phyloP scores from a whole-genome alignment of 768 basidiomycete genomes.

The Termitomyces eurrhizus region DNA sequence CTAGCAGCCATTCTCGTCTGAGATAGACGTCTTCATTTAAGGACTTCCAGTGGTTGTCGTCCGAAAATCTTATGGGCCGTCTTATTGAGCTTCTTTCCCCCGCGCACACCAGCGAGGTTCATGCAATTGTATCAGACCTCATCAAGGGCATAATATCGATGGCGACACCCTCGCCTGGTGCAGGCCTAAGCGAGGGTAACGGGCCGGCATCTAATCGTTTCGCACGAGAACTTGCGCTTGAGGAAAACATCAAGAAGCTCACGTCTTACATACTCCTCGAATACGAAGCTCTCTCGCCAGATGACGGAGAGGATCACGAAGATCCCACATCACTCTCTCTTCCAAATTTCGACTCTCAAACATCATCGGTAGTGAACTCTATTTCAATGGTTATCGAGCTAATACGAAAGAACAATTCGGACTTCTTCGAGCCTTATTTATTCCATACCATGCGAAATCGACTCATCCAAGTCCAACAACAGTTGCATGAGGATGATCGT shows the following conservation, averaged over 20 bases:
- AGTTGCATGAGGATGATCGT: conserved; percentile 59
- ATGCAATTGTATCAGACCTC: conserved; percentile 84
- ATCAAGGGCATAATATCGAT: conserved; percentile 94
- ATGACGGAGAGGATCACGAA: conserved; percentile 19
- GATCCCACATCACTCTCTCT: conserved; percentile 17
- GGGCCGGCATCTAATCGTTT: conserved; percentile 82
- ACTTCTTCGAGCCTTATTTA: conserved; percentile 96
- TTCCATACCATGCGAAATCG: conserved; percentile 93
- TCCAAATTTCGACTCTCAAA: conserved; percentile 47
- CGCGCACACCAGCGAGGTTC: conserved; percentile 65
- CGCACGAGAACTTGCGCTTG: conserved; percentile 80
- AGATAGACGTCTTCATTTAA: conserved; percentile 10
- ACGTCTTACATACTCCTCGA: conserved; percentile 75
- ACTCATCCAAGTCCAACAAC: conserved; percentile 83
- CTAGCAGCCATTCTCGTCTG: conserved; percentile 20
- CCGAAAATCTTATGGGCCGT: conserved; percentile 75
- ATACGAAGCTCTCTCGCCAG: conserved; percentile 32
- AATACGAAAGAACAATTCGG: conserved; percentile 96
- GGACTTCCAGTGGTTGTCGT: conserved; percentile 74
- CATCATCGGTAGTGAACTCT: conserved; percentile 82
- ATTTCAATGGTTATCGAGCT: conserved; percentile 90
- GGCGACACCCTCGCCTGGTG: conserved; percentile 82
- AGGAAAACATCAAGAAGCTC: conserved; percentile 66
- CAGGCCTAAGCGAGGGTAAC: conserved; percentile 67
- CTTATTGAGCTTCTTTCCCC: conserved; percentile 85